A percentile compares a stretch with the other conserved stretches of the same genome.
Conservation (phyloP, 805 yeast genomes). For the Candida railenensis region DNA sequence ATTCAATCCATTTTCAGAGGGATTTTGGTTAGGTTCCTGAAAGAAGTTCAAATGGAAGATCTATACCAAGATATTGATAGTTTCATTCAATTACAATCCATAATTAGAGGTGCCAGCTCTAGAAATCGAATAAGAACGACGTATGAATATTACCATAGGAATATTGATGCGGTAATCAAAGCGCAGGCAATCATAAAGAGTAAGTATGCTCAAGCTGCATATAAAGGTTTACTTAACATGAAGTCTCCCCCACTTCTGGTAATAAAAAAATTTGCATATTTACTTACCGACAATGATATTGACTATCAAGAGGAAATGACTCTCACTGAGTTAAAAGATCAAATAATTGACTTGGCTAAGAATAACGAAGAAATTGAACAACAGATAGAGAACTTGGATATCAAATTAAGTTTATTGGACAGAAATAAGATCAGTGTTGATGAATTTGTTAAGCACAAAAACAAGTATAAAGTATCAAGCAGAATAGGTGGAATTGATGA, state of each 20-base stretch:
- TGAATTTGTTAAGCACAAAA: slow-evolving; percentile 53
- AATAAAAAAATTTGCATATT: slow-evolving; percentile 70
- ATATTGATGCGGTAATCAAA: slow-evolving; percentile 59
- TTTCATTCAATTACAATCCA: slow-evolving; percentile 52
- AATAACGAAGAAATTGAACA: slow-evolving; percentile 70
- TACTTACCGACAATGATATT: slow-evolving; percentile 68
- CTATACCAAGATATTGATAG: slow-evolving; percentile 42
- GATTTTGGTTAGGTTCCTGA: slow-evolving; percentile 53
- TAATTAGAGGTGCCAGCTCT: slow-evolving; percentile 42
- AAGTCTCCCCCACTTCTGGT: slow-evolving; percentile 77
- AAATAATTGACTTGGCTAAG: slow-evolving; percentile 67
- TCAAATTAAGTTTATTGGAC: slow-evolving; percentile 73
- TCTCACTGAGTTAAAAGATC: slow-evolving; percentile 64
- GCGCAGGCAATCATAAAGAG: slow-evolving; percentile 77
- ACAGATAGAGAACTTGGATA: slow-evolving; percentile 72
- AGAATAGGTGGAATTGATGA: slow-evolving; percentile 12
- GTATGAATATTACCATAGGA: slow-evolving; percentile 49
- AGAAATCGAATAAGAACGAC: slow-evolving; percentile 12
- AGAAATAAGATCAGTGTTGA: slow-evolving; percentile 78
- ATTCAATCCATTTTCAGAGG: slow-evolving; percentile 68
- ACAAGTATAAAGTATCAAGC: slow-evolving; percentile 27
- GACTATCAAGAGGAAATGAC: slow-evolving; percentile 76
- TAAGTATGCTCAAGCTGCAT: slow-evolving; percentile 66
- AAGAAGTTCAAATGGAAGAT: slow-evolving; percentile 55
- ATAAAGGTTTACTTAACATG: slow-evolving; percentile 64